Percentiles rank a stretch among this genome's conserved stretches.
These are phyloP conservation scores for Dactylellina parvicollis DNA, from an alignment of 2,329 filamentous ascomycete species.

Conservation along the genomic window DNA sequence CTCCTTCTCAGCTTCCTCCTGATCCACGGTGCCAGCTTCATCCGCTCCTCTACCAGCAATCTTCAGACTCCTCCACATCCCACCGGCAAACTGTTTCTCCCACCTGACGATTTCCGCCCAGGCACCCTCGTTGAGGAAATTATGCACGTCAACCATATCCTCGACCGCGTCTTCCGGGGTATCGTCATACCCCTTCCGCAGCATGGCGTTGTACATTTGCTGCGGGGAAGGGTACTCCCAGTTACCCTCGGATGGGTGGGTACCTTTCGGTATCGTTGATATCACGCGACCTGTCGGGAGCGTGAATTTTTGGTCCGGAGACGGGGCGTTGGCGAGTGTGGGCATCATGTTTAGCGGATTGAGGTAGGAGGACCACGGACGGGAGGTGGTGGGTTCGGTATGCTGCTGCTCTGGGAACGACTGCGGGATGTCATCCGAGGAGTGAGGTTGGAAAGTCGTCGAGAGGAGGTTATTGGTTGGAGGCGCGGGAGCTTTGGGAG, in stretches of 20 bases:
- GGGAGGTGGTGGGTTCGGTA: conserved; percentile 58
- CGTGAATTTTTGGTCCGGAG: conserved; percentile 75
- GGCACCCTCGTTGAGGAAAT: conserved; percentile 96
- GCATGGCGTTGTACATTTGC: conserved; percentile 99
- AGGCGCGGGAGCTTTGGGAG: conserved; percentile 57
- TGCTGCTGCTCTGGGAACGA: conserved; percentile 55
- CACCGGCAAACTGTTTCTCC: conserved; percentile 84
- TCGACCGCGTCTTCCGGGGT: conserved; percentile 93
- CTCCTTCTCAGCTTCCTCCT: conserved; percentile 65
- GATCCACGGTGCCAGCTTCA: conserved; percentile 68
- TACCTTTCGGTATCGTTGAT: conserved; percentile 88
- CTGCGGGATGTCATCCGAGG: conserved; percentile 57
- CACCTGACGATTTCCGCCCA: conserved; percentile 95
- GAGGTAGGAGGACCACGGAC: conserved; percentile 70
- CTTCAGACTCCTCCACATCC: conserved; percentile 76
- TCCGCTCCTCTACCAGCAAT: conserved; percentile 73
- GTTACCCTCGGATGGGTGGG: conserved; percentile 72
- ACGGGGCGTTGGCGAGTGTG: conserved; percentile 80
- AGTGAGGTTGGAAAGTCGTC: conserved; percentile 59
- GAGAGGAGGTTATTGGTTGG: conserved; percentile 59
- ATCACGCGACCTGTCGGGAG: conserved; percentile 83
- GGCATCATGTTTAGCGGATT: conserved; percentile 94
- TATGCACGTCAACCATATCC: conserved; percentile 97
- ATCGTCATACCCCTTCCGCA: conserved; percentile 94
- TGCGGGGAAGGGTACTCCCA: conserved; percentile 99